Conservation (phyloP, 768 basidiomycete genomes). For the Boletus speciosus region DNA sequence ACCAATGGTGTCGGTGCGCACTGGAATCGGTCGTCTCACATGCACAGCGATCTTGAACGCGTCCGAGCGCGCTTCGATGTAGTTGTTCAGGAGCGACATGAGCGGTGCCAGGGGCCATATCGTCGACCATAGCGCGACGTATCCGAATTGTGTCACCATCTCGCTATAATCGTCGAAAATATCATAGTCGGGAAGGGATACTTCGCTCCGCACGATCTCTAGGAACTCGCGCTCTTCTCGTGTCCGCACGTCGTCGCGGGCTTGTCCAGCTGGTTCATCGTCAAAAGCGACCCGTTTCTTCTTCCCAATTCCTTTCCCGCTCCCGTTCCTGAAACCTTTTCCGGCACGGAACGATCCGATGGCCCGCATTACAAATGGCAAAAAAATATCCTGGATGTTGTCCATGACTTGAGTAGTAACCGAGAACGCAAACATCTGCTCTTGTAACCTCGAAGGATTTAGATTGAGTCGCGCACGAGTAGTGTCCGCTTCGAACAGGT, state of each 20-base stretch:
- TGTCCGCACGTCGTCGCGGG: slow-evolving; percentile 30
- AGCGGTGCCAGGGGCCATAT: slow-evolving; percentile 92
- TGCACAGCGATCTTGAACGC: slow-evolving; percentile 94
- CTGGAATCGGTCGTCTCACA: slow-evolving; percentile 76
- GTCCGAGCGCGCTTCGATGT: slow-evolving; percentile 87
- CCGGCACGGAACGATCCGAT: slow-evolving; percentile 48
- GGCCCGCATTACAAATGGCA: slow-evolving; percentile 73
- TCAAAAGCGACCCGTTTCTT: slow-evolving; percentile 76
- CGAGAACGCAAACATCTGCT: slow-evolving; percentile 91
- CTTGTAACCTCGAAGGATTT: slow-evolving; percentile 67
- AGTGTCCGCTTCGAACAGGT: slow-evolving; percentile 51
- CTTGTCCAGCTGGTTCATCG: slow-evolving; percentile 43
- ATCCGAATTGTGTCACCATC: slow-evolving; percentile 96
- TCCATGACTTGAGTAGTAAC: slow-evolving; percentile 86
- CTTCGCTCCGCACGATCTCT: slow-evolving; percentile 72
- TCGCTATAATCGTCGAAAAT: slow-evolving; percentile 89
- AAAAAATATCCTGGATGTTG: slow-evolving; percentile 71
- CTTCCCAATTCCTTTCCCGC: slow-evolving; percentile 24
- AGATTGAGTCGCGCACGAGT: slow-evolving; percentile 53
- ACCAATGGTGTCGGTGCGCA: slow-evolving; percentile 88
- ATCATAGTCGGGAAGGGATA: slow-evolving; percentile 75
- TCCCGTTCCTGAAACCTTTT: slow-evolving; percentile 33
- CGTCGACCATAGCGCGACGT: slow-evolving; percentile 87
- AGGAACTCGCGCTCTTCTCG: slow-evolving; percentile 77
- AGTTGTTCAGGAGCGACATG: slow-evolving; percentile 89